phyloP scores from a whole-genome alignment of 257 asterid genomes.

The Ligustrum vulgare region DNA sequence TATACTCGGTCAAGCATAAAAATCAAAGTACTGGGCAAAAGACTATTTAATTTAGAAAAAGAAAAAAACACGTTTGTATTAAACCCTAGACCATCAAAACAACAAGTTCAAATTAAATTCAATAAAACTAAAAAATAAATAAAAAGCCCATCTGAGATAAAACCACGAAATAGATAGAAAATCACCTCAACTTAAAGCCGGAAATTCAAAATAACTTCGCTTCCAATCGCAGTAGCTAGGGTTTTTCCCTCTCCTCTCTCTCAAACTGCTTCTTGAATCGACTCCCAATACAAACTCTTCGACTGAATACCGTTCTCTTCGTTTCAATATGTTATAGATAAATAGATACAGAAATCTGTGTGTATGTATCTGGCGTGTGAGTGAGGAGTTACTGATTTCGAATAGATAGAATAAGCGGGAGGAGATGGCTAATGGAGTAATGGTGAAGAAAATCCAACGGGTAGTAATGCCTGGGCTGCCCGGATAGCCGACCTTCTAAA shows the following conservation, averaged over 20 bases:
- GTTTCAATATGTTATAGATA: not conserved
- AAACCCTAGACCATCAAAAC: not conserved
- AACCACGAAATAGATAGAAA: not conserved
- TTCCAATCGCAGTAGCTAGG: constrained; percentile 4
- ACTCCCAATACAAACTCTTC: not conserved
- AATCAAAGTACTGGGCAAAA: not conserved
- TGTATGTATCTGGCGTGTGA: not conserved
- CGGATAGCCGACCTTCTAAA: constrained; percentile 23
- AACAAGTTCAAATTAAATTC: not conserved
- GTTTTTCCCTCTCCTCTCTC: constrained; percentile 7
- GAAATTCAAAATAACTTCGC: not conserved
- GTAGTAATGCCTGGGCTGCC: constrained; percentile 45
- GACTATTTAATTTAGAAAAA: not conserved
- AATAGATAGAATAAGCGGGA: constrained; percentile 68
- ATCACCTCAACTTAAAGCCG: not conserved
- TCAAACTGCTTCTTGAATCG: not conserved
- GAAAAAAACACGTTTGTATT: not conserved
- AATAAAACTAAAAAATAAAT: not conserved
- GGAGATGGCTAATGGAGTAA: constrained; percentile 18
- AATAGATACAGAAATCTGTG: not conserved
- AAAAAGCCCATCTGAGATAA: not conserved
- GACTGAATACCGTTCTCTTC: not conserved
- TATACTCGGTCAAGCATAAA: not conserved
- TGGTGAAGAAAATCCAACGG: constrained; percentile 27
- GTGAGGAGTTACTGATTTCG: constrained; percentile 36